These are phyloP conservation scores for Ricinus communis DNA, from an alignment of 345 rosid species.

Conservation along the genomic window DNA sequence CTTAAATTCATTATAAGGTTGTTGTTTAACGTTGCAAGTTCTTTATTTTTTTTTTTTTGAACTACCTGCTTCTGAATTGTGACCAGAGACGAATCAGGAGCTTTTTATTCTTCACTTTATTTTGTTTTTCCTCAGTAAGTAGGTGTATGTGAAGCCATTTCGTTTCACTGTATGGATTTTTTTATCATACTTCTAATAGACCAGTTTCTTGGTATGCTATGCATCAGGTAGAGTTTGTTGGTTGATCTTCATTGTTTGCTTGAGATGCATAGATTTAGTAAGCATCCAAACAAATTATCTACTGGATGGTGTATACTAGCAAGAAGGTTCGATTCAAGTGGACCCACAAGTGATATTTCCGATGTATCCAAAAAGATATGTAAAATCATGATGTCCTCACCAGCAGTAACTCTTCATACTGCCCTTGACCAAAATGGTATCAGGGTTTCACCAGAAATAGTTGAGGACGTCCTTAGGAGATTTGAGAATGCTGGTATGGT, in stretches of 20 bases:
- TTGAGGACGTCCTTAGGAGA: slow-evolving; percentile 60
- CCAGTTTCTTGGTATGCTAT: neutral
- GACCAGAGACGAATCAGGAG: no score
- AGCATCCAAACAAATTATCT: slow-evolving; percentile 10
- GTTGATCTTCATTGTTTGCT: neutral
- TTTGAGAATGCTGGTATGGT: slow-evolving; percentile 82
- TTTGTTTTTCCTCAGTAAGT: no score
- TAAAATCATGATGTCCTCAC: slow-evolving; percentile 68
- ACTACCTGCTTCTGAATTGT: no score
- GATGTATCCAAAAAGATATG: slow-evolving; percentile 44
- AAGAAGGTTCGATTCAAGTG: slow-evolving; percentile 29
- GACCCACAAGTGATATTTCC: slow-evolving; percentile 34
- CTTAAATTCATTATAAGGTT: no score
- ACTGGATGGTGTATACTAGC: slow-evolving; percentile 19
- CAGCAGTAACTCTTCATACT: slow-evolving; percentile 57
- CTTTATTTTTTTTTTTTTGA: no score
- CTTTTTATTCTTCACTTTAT: neutral
- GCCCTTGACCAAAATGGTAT: slow-evolving; percentile 61
- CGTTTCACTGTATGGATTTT: neutral
- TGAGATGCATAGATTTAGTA: slow-evolving; percentile 7
- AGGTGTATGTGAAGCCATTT: neutral
- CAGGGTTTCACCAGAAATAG: slow-evolving; percentile 41
- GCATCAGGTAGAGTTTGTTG: neutral
- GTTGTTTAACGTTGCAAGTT: no score
- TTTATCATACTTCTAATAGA: neutral